Conservation (phyloP, 768 basidiomycete genomes). For the Cubamyces sp. region DNA sequence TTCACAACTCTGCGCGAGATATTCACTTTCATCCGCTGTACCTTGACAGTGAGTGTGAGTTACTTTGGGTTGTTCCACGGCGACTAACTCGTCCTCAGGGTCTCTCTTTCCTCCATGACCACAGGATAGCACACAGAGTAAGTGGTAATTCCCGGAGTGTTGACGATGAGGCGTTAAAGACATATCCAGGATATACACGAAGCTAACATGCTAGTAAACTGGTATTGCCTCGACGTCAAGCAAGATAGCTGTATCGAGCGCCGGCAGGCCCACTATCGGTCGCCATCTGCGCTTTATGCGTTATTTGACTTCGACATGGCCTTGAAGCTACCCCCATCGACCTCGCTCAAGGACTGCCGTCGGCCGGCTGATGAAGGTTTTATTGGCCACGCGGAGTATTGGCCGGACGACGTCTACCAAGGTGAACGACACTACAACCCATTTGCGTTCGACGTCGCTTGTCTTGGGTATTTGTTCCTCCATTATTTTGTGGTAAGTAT, state of each 20-base stretch:
- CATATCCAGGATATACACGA: constrained; percentile 4
- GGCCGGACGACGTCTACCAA: not conserved
- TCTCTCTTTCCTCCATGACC: not conserved
- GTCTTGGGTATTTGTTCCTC: not conserved
- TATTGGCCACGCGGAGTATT: not conserved
- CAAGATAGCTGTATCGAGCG: not conserved
- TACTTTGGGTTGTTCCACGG: no score
- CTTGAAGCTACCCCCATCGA: not conserved
- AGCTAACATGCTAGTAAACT: not conserved
- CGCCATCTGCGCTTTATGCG: not conserved
- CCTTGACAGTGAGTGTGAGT: no score
- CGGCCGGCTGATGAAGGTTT: not conserved
- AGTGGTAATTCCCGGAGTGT: not conserved
- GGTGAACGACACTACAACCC: constrained; percentile 11
- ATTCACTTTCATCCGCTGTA: no score
- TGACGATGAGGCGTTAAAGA: no score
- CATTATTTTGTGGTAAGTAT: not conserved
- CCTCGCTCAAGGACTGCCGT: not conserved
- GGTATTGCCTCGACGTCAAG: not conserved
- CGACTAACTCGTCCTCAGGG: no score
- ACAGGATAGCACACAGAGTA: constrained; percentile 3
- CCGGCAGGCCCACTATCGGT: not conserved
- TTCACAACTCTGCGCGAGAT: no score
- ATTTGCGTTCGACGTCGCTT: constrained; percentile 7
- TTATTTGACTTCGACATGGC: constrained; percentile 1